phyloP scores from a whole-genome alignment of 148 eudicot genomes.

The Camellia granthamiana region DNA sequence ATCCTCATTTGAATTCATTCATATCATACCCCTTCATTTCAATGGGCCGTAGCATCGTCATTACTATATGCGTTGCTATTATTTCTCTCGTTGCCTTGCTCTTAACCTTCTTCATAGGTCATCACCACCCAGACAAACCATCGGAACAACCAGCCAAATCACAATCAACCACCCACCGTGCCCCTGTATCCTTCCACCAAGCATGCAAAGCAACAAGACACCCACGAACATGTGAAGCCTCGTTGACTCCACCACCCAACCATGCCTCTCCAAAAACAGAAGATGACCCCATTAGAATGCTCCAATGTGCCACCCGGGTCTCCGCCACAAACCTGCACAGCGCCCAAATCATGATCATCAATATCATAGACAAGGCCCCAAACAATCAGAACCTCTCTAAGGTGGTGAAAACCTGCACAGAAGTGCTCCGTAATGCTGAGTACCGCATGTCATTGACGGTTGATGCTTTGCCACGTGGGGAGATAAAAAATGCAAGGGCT shows the following conservation, averaged over 20 bases:
- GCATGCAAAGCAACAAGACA: conserved; percentile 67
- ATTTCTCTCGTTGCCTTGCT: background rate
- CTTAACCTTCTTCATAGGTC: background rate
- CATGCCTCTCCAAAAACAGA: conserved; percentile 17
- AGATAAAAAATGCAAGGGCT: conserved; percentile 57
- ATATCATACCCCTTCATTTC: background rate
- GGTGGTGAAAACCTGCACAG: conserved; percentile 51
- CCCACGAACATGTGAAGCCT: conserved; percentile 40
- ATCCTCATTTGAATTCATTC: background rate
- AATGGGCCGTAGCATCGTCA: background rate
- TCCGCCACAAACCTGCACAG: conserved; percentile 35
- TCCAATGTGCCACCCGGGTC: conserved; percentile 37
- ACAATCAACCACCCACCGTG: background rate
- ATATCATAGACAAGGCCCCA: conserved; percentile 34
- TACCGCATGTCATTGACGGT: conserved; percentile 26
- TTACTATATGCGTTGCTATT: background rate
- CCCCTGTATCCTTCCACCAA: conserved; percentile 19
- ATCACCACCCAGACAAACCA: background rate
- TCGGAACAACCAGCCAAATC: background rate
- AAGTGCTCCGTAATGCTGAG: conserved; percentile 37
- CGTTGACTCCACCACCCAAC: conserved; percentile 8
- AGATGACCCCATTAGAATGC: conserved; percentile 20
- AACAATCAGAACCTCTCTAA: conserved; percentile 46
- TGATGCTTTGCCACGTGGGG: conserved; percentile 30
- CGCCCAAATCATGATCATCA: conserved; percentile 37